Conservation (phyloP, 2,329 filamentous ascomycete genomes). For the Cladophialophora exuberans region DNA sequence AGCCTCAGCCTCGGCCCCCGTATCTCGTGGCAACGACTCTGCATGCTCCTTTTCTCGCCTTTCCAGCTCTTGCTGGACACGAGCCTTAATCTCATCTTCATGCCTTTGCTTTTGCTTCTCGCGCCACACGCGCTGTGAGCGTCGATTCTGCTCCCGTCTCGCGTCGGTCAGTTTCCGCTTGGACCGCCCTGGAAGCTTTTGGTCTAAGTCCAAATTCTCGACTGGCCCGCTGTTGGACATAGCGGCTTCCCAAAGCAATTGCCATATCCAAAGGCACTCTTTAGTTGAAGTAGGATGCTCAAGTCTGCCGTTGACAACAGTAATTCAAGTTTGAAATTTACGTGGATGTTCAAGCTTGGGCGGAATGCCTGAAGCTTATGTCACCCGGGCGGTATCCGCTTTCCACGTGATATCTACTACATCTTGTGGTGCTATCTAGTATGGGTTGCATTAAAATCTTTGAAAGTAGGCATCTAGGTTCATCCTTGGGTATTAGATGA, state of each 20-base stretch:
- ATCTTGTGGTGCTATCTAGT: no score
- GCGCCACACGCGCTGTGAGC: conserved; percentile 26
- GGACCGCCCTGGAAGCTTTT: conserved; percentile 16
- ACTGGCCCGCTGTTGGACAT: background rate
- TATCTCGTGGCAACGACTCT: background rate
- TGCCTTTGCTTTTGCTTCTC: conserved; percentile 26
- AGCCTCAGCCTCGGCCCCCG: no score
- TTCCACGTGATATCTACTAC: no score
- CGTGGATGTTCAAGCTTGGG: no score
- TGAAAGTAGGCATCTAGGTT: no score
- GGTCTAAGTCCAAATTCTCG: background rate
- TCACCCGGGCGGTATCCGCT: no score
- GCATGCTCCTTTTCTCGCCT: background rate
- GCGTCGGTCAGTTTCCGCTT: conserved; percentile 37
- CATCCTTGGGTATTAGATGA: no score
- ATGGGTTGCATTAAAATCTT: no score
- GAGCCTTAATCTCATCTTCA: conserved; percentile 20
- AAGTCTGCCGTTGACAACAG: no score
- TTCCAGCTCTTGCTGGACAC: conserved; percentile 17
- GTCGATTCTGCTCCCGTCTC: conserved; percentile 29
- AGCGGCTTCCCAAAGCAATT: background rate
- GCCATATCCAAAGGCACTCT: background rate
- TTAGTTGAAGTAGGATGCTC: no score
- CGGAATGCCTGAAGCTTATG: no score
- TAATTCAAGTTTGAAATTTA: no score